Evolutionary conservation across 2,329 filamentous ascomycete species (phyloP).

Genomic region (Sporothrix brunneoviolacea): DNA sequence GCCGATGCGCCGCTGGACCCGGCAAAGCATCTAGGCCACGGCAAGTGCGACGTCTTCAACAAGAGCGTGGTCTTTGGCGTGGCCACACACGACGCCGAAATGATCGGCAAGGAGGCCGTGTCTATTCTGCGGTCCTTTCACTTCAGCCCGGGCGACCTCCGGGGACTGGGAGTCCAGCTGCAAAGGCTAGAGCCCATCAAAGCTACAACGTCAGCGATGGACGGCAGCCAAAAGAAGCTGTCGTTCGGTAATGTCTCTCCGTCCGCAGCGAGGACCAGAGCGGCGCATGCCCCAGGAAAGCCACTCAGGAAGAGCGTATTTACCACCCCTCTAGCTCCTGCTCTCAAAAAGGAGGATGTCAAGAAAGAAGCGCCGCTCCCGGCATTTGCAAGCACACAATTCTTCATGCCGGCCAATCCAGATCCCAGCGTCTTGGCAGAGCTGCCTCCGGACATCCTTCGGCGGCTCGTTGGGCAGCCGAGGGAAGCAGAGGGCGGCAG

Average conservation of each 20-base stretch:
- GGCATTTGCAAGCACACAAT: slow-evolving; percentile 67
- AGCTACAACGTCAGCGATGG: slow-evolving; percentile 42
- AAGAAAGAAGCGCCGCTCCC: slow-evolving; percentile 17
- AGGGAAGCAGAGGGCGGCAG: background rate
- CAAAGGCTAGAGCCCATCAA: slow-evolving; percentile 83
- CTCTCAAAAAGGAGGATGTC: background rate
- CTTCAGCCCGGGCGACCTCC: slow-evolving; percentile 85
- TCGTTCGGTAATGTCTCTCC: slow-evolving; percentile 52
- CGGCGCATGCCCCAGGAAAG: background rate
- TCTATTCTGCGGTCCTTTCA: slow-evolving; percentile 73
- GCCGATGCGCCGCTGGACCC: slow-evolving; percentile 84
- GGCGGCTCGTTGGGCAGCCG: slow-evolving; percentile 58
- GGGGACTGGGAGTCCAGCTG: slow-evolving; percentile 88
- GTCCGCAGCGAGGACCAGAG: background rate
- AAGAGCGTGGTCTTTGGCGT: slow-evolving; percentile 80
- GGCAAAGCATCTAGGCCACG: slow-evolving; percentile 88
- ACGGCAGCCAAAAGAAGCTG: slow-evolving; percentile 74
- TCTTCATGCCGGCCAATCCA: slow-evolving; percentile 76
- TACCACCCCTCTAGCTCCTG: background rate
- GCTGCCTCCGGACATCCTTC: slow-evolving; percentile 75
- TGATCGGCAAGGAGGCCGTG: slow-evolving; percentile 76
- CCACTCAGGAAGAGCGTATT: slow-evolving; percentile 3
- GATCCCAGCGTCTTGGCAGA: slow-evolving; percentile 79
- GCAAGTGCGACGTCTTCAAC: slow-evolving; percentile 90
- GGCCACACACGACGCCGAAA: slow-evolving; percentile 66